A percentile compares a stretch with the other conserved stretches of the same genome.
phyloP scores from a whole-genome alignment of 306 rosid species.

The Corylus americana region DNA sequence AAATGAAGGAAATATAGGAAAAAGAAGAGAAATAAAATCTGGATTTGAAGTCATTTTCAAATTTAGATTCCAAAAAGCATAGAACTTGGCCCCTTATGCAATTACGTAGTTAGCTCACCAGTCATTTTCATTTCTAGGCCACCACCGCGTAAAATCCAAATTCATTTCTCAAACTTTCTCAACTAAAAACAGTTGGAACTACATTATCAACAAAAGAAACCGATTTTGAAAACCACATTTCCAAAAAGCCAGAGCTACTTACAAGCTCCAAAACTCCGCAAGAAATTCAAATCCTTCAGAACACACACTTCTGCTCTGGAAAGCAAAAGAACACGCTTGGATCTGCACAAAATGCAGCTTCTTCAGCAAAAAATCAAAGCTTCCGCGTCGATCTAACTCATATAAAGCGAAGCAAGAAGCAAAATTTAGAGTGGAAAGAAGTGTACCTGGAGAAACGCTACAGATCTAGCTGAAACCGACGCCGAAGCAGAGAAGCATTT shows the following conservation, averaged over 20 bases:
- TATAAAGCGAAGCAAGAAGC: conserved; percentile 12
- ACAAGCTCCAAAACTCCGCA: conserved; percentile 11
- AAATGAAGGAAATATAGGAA: conserved; percentile 1
- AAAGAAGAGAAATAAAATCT: background rate
- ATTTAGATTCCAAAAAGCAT: background rate
- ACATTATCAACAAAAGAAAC: conserved; percentile 3
- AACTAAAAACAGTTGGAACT: conserved; percentile 20
- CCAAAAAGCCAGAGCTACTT: conserved; percentile 8
- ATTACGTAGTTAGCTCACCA: background rate
- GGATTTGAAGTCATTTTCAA: background rate
- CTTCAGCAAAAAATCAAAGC: conserved; percentile 22
- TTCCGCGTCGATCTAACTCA: conserved; percentile 26
- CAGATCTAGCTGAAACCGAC: conserved; percentile 51
- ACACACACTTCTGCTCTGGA: conserved; percentile 1
- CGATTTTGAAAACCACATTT: background rate
- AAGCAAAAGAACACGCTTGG: conserved; percentile 23
- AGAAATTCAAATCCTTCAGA: conserved; percentile 24
- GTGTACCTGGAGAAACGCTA: conserved; percentile 23
- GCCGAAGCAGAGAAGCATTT: conserved; percentile 26
- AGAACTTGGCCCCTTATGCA: background rate
- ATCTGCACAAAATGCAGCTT: conserved; percentile 49
- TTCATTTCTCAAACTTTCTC: conserved; percentile 10
- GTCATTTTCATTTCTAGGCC: background rate
- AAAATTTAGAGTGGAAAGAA: background rate
- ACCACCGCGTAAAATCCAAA: background rate